Percentiles rank a stretch among this genome's conserved stretches.
Conservation (phyloP, 805 yeast species). For the Saccharomyces paradoxus region DNA sequence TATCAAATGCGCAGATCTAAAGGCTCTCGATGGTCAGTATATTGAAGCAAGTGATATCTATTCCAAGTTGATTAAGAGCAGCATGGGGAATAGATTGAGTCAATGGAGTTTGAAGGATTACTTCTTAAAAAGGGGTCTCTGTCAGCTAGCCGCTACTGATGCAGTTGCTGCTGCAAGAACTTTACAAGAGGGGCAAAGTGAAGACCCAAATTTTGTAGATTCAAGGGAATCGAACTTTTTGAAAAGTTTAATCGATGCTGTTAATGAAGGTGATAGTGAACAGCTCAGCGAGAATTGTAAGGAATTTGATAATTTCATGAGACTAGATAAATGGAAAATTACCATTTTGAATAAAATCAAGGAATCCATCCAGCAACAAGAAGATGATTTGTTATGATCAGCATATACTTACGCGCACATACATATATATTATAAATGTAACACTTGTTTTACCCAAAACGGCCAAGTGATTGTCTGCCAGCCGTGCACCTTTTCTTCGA, state of each 20-base stretch:
- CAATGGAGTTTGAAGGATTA: slow-evolving; percentile 93
- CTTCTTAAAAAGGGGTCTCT: slow-evolving; percentile 72
- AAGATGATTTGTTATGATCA: slow-evolving; percentile 44
- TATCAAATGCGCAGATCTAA: slow-evolving; percentile 81
- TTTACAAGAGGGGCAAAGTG: slow-evolving; percentile 49
- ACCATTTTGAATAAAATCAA: slow-evolving; percentile 76
- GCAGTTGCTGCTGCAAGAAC: slow-evolving; percentile 76
- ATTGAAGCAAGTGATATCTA: slow-evolving; percentile 67
- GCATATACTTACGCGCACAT: neutral
- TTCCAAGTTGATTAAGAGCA: slow-evolving; percentile 69
- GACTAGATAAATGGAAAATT: slow-evolving; percentile 87
- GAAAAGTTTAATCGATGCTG: slow-evolving; percentile 60
- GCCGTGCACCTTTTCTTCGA: neutral
- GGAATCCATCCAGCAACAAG: slow-evolving; percentile 59
- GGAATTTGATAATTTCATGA: slow-evolving; percentile 79
- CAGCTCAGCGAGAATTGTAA: slow-evolving; percentile 62
- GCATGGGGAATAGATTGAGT: slow-evolving; percentile 63
- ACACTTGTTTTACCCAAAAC: neutral
- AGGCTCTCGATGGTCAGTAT: slow-evolving; percentile 69
- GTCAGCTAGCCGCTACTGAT: slow-evolving; percentile 79
- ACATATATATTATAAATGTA: neutral
- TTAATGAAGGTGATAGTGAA: slow-evolving; percentile 73
- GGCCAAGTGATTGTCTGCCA: neutral
- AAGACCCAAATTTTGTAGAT: slow-evolving; percentile 66
- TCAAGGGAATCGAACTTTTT: slow-evolving; percentile 71